Conservation (phyloP, 2,329 filamentous ascomycete species). For the Aspergillus thermomutatus region DNA sequence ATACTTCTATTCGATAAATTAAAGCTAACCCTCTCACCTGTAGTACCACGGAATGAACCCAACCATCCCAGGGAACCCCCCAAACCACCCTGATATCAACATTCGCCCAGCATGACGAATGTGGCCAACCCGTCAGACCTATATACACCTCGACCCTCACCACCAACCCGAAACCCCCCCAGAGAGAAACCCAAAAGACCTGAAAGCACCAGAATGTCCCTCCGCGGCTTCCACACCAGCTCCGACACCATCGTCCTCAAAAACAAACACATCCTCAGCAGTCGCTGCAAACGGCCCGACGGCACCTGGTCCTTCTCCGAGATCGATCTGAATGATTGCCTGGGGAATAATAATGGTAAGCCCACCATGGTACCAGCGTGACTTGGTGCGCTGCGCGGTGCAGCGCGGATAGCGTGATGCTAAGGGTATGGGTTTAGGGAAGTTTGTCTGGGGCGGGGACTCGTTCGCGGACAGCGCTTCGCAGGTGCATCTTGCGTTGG, state of each 20-base stretch:
- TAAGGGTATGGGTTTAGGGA: neutral
- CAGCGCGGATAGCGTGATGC: neutral
- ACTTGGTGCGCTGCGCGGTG: no score
- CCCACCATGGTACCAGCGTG: neutral
- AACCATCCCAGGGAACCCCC: neutral
- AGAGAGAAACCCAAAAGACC: neutral
- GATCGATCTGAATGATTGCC: conserved; percentile 5
- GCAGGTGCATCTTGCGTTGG: conserved; percentile 10
- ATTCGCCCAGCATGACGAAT: neutral
- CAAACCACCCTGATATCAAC: neutral
- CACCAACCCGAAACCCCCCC: neutral
- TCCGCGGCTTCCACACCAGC: conserved; percentile 7
- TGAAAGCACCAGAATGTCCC: neutral
- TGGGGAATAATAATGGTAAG: conserved; percentile 8
- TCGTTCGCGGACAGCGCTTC: conserved; percentile 9
- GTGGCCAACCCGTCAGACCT: neutral
- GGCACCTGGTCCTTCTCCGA: neutral
- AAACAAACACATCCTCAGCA: conserved; percentile 5
- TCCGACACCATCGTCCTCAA: conserved; percentile 8
- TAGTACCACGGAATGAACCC: neutral
- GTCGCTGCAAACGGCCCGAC: conserved; percentile 2
- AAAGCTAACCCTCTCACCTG: neutral
- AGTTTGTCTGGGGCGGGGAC: conserved; percentile 12
- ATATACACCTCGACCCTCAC: neutral
- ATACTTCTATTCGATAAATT: neutral